Base-by-base conservation (phyloP, 345 rosid species). In the Boechera divaricarpa region DNA sequence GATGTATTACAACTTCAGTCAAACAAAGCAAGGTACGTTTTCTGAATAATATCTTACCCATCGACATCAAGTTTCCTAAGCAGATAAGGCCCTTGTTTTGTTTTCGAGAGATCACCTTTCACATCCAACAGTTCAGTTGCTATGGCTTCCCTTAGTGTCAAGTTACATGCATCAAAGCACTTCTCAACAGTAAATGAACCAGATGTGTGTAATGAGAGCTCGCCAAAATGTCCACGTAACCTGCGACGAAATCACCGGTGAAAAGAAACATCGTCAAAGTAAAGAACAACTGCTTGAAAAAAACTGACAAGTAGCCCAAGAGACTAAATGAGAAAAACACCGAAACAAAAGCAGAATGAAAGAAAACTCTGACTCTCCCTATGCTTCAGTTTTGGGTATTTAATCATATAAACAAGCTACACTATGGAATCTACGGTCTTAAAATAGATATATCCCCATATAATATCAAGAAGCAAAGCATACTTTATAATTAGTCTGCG, bases 101-200 rank as follows among this genome's bases (percentile, higher is more conserved):
- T 80, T 84, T 87, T 90, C 33, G 83, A 86, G 70, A 92, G 85
- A 79, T 83, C 95, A 67, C 63, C 69, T 76, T 56, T 86, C 77
- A 88, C 90, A 45, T 83, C 83, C 80, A 84, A 77, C 70, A 94
- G 70, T 75, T 94, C 98, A 36, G 84, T 75, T 63, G 89, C 97
- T 79, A 94, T 85, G 74, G 86, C 79, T 80, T 92, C 97, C 78
- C 85, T 85, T 53, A 88, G 76, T 38, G 97, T 84, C 78, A 85
- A 52, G 74, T 87, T 89, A 85, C 95, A 79, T 54, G 87, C 90
- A 70, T 73, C 39, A 49, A 92, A 92, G 82, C 98, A 92, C 80
- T 85, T 94, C 70, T 92, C 97, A 69, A 94, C 86, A 7, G 93
- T 88, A 78, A 90, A 94, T 73, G 95, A 90, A 75, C 98, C 93